Conservation (phyloP, 2,329 filamentous ascomycete genomes). For the Aspergillus thermomutatus region DNA sequence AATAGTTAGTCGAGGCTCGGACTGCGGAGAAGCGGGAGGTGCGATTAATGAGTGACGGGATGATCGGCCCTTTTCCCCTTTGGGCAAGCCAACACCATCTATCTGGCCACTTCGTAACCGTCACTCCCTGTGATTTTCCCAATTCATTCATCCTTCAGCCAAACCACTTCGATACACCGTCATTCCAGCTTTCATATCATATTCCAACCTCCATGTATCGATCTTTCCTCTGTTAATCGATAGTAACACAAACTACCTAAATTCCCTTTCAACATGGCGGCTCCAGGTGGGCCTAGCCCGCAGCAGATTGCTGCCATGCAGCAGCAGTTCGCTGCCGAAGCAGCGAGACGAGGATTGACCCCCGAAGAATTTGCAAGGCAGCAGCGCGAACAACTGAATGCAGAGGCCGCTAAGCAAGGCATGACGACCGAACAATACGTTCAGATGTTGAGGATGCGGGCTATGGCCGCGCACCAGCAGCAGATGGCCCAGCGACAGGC, state of each 20-base stretch:
- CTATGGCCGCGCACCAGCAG: conserved; percentile 43
- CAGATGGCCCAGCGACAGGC: conserved; percentile 34
- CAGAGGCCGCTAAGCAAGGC: conserved; percentile 50
- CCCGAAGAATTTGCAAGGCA: conserved; percentile 77
- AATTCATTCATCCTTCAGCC: conserved; percentile 4
- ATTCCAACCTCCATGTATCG: not conserved
- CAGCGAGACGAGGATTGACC: conserved; percentile 77
- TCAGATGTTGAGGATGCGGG: conserved; percentile 43
- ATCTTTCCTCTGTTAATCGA: not conserved
- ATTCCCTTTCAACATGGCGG: conserved; percentile 30
- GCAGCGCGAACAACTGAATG: conserved; percentile 45
- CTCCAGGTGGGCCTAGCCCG: conserved; percentile 58
- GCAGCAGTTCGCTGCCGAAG: conserved; percentile 75
- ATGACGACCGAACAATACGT: conserved; percentile 52
- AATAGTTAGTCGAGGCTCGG: not conserved
- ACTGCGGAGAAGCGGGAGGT: not conserved
- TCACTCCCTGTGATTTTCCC: not conserved
- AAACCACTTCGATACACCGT: conserved; percentile 4
- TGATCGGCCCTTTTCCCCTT: conserved; percentile 11
- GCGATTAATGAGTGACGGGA: not conserved
- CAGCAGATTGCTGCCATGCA: conserved; percentile 86
- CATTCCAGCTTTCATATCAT: not conserved
- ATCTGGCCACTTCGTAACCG: conserved; percentile 4
- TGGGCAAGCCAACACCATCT: conserved; percentile 2
- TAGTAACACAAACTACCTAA: not conserved